These are phyloP conservation scores for Nadsonia fulvescens DNA, from an alignment of 805 yeast genomes.

Conservation along the genomic window DNA sequence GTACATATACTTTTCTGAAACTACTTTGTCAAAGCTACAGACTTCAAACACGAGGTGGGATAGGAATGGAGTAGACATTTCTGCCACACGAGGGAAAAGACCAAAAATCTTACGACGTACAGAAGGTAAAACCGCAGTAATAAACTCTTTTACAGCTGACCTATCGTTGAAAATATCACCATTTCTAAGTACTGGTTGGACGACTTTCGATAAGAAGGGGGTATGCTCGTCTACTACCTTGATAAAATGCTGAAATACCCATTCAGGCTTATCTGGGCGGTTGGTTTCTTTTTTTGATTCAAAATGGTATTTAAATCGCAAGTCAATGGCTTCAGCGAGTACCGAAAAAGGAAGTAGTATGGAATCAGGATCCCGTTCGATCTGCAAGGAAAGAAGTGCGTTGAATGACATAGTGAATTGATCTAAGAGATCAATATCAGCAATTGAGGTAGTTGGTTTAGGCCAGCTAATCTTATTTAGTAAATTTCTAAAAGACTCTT, in stretches of 20 bases:
- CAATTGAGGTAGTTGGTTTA: no score
- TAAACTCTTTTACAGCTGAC: slow-evolving; percentile 23
- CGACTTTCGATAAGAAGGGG: slow-evolving; percentile 12
- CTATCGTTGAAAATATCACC: slow-evolving; percentile 8
- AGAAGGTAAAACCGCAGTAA: slow-evolving; percentile 30
- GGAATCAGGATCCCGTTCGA: no score
- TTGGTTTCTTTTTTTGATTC: slow-evolving; percentile 40
- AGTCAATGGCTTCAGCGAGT: slow-evolving; percentile 27
- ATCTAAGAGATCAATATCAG: no score
- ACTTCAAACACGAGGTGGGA: slow-evolving; percentile 43
- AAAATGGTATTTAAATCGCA: slow-evolving; percentile 45
- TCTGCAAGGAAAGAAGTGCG: no score
- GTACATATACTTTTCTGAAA: slow-evolving; percentile 28
- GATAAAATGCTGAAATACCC: slow-evolving; percentile 35
- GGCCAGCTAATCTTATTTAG: no score
- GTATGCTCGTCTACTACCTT: slow-evolving; percentile 17
- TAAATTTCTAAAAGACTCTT: no score
- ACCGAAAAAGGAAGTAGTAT: slow-evolving; percentile 27
- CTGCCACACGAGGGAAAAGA: slow-evolving; percentile 13
- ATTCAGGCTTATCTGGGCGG: slow-evolving; percentile 51
- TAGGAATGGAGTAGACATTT: slow-evolving; percentile 29
- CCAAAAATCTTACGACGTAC: slow-evolving; percentile 25
- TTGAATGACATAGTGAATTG: no score
- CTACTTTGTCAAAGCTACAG: slow-evolving; percentile 35
- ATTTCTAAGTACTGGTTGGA: slow-evolving; percentile 11